These are phyloP conservation scores for Cyberlindnera galapagoensis DNA, from an alignment of 805 yeast species.

Conservation along the genomic window DNA sequence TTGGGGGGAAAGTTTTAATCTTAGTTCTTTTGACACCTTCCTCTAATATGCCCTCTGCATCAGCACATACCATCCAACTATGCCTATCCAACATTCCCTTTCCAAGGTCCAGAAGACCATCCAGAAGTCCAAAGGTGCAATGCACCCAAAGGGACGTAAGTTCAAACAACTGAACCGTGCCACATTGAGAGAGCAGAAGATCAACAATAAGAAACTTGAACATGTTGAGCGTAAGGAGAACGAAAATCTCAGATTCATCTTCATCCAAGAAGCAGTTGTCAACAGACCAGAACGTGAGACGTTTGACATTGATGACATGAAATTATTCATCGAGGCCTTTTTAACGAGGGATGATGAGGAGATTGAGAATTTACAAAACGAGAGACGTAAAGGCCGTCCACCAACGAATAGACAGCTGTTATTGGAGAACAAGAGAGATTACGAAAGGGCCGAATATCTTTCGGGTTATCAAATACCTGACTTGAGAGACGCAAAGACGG, in stretches of 20 bases:
- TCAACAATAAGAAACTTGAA: slow-evolving; percentile 51
- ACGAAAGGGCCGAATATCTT: slow-evolving; percentile 54
- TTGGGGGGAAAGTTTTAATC: too few relatives aligned
- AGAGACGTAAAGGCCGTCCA: slow-evolving; percentile 87
- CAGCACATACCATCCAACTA: too few relatives aligned
- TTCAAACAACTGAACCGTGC: slow-evolving; percentile 81
- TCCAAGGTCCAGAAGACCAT: slow-evolving; percentile 58
- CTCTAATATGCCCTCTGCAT: too few relatives aligned
- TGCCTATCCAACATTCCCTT: slow-evolving; percentile 68
- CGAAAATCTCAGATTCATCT: slow-evolving; percentile 52
- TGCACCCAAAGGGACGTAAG: slow-evolving; percentile 88
- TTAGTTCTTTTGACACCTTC: too few relatives aligned
- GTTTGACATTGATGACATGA: slow-evolving; percentile 54
- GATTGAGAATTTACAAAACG: slow-evolving; percentile 48
- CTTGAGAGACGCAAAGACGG: slow-evolving; percentile 52
- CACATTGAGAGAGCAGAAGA: slow-evolving; percentile 72
- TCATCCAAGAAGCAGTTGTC: slow-evolving; percentile 52
- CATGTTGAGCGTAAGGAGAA: slow-evolving; percentile 53
- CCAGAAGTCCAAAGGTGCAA: slow-evolving; percentile 44
- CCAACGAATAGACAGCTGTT: slow-evolving; percentile 61
- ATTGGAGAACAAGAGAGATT: slow-evolving; percentile 53
- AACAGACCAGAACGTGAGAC: slow-evolving; percentile 31
- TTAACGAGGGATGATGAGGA: slow-evolving; percentile 73
- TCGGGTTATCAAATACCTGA: slow-evolving; percentile 76
- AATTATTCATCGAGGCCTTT: slow-evolving; percentile 52